These are phyloP conservation scores for Torulaspora delbrueckii DNA, from an alignment of 805 yeast species.

Conservation along the genomic window DNA sequence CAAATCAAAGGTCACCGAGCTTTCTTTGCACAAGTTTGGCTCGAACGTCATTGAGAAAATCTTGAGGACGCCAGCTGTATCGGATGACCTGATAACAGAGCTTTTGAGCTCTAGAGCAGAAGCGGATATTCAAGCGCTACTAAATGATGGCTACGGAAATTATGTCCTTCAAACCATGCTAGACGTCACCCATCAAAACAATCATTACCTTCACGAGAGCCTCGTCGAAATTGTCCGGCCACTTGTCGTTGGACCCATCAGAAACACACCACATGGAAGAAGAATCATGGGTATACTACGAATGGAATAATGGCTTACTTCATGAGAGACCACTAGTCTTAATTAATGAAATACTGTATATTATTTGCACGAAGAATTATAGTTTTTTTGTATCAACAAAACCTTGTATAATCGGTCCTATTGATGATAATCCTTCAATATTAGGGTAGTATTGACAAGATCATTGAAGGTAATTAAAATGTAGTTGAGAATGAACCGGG, in stretches of 20 bases:
- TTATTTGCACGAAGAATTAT: neutral
- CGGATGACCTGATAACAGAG: constrained; percentile 48
- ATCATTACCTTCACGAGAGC: constrained; percentile 43
- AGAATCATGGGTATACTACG: constrained; percentile 71
- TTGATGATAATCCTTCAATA: no score
- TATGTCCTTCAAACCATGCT: constrained; percentile 91
- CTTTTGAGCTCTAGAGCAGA: constrained; percentile 37
- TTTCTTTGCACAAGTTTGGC: constrained; percentile 86
- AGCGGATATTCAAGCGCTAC: constrained; percentile 42
- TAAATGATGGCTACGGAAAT: constrained; percentile 91
- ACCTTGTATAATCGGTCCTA: neutral
- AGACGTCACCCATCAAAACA: constrained; percentile 45
- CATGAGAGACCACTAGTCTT: neutral
- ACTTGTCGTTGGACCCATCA: constrained; percentile 61
- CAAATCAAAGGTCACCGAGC: constrained; percentile 33
- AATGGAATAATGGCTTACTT: constrained; percentile 14
- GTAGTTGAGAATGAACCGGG: neutral
- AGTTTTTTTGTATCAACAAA: neutral
- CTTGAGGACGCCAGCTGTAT: constrained; percentile 45
- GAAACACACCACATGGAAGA: constrained; percentile 94
- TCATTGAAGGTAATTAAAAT: neutral
- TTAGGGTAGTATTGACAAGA: neutral
- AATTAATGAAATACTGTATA: constrained; percentile 1
- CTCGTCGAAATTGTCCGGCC: constrained; percentile 63
- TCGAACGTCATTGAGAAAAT: constrained; percentile 93